A percentile compares a stretch with the other conserved stretches of the same genome.
phyloP scores from a whole-genome alignment of 352 stramenopile genomes.

The Pythium grandisporangium region DNA sequence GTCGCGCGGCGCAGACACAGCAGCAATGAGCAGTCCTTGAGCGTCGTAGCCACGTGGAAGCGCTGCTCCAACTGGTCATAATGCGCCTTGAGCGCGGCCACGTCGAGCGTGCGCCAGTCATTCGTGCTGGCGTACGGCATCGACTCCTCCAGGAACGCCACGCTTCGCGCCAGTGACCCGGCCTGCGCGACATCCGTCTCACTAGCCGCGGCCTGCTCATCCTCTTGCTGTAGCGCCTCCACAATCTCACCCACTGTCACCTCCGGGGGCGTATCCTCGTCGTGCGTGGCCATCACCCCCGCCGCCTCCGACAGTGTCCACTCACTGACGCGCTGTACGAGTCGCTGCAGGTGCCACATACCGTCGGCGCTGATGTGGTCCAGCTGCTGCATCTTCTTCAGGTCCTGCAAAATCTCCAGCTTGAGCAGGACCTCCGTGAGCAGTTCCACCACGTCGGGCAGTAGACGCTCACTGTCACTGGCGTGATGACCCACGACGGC shows the following conservation, averaged over 20 bases:
- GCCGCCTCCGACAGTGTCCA: constrained; percentile 15
- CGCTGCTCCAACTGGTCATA: constrained; percentile 56
- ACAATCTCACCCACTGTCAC: constrained; percentile 20
- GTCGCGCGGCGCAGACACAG: constrained; percentile 50
- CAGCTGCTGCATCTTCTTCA: constrained; percentile 78
- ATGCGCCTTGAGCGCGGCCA: constrained; percentile 33
- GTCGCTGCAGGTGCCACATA: constrained; percentile 51
- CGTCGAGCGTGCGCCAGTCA: constrained; percentile 26
- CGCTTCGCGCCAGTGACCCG: constrained; percentile 23
- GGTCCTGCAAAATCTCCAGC: constrained; percentile 63
- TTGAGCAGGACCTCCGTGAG: constrained; percentile 67
- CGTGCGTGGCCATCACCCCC: background rate
- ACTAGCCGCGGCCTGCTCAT: background rate
- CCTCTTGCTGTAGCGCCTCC: background rate
- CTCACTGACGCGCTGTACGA: constrained; percentile 32
- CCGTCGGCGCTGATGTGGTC: constrained; percentile 78
- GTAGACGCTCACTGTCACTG: constrained; percentile 18
- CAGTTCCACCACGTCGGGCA: constrained; percentile 62
- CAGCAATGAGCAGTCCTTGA: constrained; percentile 81
- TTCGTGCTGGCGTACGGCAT: constrained; percentile 22
- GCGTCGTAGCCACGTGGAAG: constrained; percentile 76
- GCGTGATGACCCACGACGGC: too few species aligned
- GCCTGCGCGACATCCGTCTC: constrained; percentile 5
- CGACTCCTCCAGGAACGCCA: constrained; percentile 44
- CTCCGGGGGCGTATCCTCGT: background rate